Percentiles rank a stretch among this genome's conserved stretches.
These are phyloP conservation scores for Chalciporus piperatus DNA, from an alignment of 768 basidiomycete genomes.

Conservation along the genomic window DNA sequence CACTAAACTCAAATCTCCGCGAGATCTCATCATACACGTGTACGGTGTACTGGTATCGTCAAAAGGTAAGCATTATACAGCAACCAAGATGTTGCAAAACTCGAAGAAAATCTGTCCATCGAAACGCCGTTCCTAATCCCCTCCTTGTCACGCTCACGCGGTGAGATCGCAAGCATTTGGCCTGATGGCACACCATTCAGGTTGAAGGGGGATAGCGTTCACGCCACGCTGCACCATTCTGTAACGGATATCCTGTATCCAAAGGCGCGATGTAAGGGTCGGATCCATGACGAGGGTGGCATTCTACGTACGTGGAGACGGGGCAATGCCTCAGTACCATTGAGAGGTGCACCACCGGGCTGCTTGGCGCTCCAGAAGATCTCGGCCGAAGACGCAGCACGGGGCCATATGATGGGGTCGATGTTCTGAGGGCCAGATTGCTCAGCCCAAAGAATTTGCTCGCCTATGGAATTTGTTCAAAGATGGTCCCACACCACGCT, in stretches of 20 bases:
- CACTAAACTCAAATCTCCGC: no score
- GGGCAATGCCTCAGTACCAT: slow-evolving; percentile 41
- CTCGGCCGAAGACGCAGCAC: slow-evolving; percentile 46
- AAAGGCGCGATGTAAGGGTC: neutral
- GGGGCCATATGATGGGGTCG: slow-evolving; percentile 47
- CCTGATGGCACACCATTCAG: slow-evolving; percentile 54
- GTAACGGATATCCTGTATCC: slow-evolving; percentile 39
- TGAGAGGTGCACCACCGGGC: slow-evolving; percentile 34
- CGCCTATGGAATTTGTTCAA: slow-evolving; percentile 19
- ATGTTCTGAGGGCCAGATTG: slow-evolving; percentile 43
- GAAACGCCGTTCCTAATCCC: neutral
- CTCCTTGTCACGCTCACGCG: slow-evolving; percentile 9
- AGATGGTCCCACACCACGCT: neutral
- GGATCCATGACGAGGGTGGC: no score
- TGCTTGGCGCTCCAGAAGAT: slow-evolving; percentile 50
- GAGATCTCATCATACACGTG: no score
- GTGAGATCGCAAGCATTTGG: slow-evolving; percentile 41
- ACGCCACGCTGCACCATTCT: slow-evolving; percentile 50
- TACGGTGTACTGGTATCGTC: no score
- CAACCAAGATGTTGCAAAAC: neutral
- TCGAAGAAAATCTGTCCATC: neutral
- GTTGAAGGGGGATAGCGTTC: slow-evolving; percentile 48
- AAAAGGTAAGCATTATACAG: no score
- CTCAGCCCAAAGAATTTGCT: slow-evolving; percentile 47
- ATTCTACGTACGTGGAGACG: slow-evolving; percentile 39